These are phyloP conservation scores for Phanerodontia chrysosporium DNA, from an alignment of 768 basidiomycete genomes.

Conservation along the genomic window DNA sequence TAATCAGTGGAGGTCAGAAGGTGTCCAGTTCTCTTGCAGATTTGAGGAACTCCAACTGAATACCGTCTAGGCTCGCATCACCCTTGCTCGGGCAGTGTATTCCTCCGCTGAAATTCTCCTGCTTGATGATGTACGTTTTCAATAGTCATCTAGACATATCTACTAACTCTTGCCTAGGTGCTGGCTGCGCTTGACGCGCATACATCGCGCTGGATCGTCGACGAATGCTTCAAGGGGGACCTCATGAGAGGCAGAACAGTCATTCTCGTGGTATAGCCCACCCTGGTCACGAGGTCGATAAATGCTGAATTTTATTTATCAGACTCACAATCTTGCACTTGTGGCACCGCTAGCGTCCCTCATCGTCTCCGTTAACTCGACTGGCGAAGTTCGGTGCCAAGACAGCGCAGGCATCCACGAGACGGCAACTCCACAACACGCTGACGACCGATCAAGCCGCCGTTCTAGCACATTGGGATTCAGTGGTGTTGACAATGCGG, in stretches of 20 bases:
- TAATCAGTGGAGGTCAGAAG: conserved; percentile 21
- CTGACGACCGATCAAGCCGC: background rate
- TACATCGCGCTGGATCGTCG: conserved; percentile 44
- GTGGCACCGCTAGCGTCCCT: conserved; percentile 15
- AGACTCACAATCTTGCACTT: conserved; percentile 21
- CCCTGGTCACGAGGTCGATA: background rate
- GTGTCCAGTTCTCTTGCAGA: background rate
- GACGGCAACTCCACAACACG: conserved; percentile 12
- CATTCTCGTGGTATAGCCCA: conserved; percentile 38
- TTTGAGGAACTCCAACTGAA: conserved; percentile 3
- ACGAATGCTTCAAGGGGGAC: conserved; percentile 41
- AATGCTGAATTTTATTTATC: background rate
- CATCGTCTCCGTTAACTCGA: conserved; percentile 12
- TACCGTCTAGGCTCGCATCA: conserved; percentile 43
- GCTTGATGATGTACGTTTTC: conserved; percentile 56
- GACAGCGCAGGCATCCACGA: background rate
- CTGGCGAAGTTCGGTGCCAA: conserved; percentile 11
- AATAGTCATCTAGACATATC: background rate
- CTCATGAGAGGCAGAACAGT: conserved; percentile 42
- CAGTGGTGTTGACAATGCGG: background rate
- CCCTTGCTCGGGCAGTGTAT: conserved; percentile 58
- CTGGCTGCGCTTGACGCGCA: conserved; percentile 35
- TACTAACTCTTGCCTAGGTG: background rate
- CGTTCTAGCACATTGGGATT: too few species aligned
- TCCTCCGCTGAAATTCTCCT: conserved; percentile 58